Conservation (phyloP, 257 asterid species). For the Gentiana macrophylla region DNA sequence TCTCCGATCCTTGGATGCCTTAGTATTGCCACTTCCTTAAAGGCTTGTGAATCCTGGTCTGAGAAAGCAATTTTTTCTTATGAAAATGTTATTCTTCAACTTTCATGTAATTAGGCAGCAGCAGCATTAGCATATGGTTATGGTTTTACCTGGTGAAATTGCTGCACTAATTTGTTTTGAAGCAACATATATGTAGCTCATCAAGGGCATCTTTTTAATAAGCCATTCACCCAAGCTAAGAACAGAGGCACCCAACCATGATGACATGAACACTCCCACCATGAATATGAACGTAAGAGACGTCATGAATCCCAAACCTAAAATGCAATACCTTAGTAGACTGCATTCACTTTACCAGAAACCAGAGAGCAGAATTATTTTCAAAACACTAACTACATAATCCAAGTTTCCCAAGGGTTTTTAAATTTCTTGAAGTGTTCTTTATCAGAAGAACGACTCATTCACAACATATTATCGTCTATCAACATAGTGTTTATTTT, state of each 20-base stretch:
- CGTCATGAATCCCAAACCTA: conserved; percentile 74
- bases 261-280: conserved; percentile 77
- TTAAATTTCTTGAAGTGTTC: too few species aligned
- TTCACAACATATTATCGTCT: not conserved
- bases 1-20: conserved; percentile 79
- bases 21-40: conserved; percentile 77
- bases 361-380: too few species aligned
- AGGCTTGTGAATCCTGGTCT: conserved; percentile 70
- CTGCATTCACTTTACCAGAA: too few species aligned
- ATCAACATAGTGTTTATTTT: too few species aligned
- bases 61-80: conserved; percentile 9
- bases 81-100: not conserved
- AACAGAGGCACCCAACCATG: conserved; percentile 79
- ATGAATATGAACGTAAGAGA: conserved; percentile 68
- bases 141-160: conserved; percentile 60
- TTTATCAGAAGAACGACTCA: too few species aligned
- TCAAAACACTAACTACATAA: too few species aligned
- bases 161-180: conserved; percentile 79
- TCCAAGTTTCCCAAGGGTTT: too few species aligned
- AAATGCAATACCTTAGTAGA: not conserved
- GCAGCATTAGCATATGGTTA: not conserved
- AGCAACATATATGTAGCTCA: conserved; percentile 68
- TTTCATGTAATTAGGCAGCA: not conserved
- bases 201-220: conserved; percentile 68
- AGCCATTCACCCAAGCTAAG: conserved; percentile 73